Base-by-base conservation (phyloP, 768 basidiomycete species). In the Collybia mongolica region DNA sequence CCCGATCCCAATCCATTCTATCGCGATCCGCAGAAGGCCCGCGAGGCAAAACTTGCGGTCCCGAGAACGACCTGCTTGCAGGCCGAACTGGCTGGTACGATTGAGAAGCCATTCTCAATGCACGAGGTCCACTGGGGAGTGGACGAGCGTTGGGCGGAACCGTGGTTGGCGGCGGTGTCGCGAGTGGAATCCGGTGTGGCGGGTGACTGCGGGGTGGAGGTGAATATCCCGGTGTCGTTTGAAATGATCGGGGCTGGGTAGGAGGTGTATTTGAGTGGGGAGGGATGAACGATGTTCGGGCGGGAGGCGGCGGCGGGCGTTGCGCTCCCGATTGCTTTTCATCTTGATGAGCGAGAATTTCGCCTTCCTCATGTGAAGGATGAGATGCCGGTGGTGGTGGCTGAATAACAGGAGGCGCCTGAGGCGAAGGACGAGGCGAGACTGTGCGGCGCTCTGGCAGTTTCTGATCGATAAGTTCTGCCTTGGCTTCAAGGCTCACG, bases 11-110 rank as follows among this genome's bases (percentile, higher is more conserved):
- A 15, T 77, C 79, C 35, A 44, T 37, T 12, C 77, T 63, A 18
- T 82, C 80, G 2, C 80, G 69, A 56, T 81, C 80, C 1, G 76
- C 77, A 8, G 74, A 76, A 2, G 79, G 80, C 4, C 77, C 79
- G 1, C 80, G 71, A 28, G 80, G 79, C 4, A 72, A 67, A 39
- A 71, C 67, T 36, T 67, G 69, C 40, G 69, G 61, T 29, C 44
- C 46, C 18, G 42, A 47, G 43, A 44, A 51, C 67, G 17, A 70
- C 62, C 35, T 76, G 57, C 36, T 74, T 72, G 29, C 72, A 68
- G 6, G 72, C 72, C 2, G 70, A 71, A 20, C 71, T 72, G 15
- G 74, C 71, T 39, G 69, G 71, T 35, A 69, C 65, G 19, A 69
- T 60, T 12, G 59, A 56, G n/a, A 59, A 36, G 12, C 39, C 35